Evolutionary conservation across 495 filamentous ascomycete genomes (phyloP), one percentile per base, ranked within the genome.

Genomic region (Aspergillus incahuasiensis): DNA sequence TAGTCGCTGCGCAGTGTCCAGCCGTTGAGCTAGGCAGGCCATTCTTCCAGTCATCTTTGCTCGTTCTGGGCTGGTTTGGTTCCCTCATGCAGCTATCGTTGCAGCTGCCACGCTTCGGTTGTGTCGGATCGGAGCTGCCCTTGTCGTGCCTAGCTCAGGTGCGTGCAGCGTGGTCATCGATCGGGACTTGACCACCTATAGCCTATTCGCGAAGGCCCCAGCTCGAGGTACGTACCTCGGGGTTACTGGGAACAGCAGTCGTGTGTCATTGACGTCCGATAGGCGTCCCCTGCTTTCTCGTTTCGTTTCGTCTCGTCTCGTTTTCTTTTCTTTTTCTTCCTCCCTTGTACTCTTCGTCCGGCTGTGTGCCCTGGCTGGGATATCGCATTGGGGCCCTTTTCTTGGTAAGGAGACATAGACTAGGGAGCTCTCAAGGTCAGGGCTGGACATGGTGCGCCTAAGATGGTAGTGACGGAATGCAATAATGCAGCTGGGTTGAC

Each of bases 371-470:
- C 22, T 45, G 20, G 24, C 4, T 0, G 32, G 16, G 6, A 43
- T 43, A 42, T 32, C 25, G 16, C 21, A 24, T 39, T 19, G 32
- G 32, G 12, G 32, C 13, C 32, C 6, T 15, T 35, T 9, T 35
- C 32, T 28, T 35, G 32, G 2, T 3, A 7, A 6, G 32, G 32
- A n/a, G n/a, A n/a, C n/a, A n/a, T n/a, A n/a, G n/a, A n/a, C n/a
- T 35, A 35, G 9, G 32, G 6, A 15, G 15, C 49, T 52, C 19
- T 18, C 32, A 22, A 35, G 8, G 13, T 35, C 32, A 35, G 32
- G 39, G 49, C 39, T 52, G 49, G 39, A 43, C 19, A n/a, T 16
- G 49, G 49, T 43, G 38, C 38, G 49, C 49, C 49, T 52, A 39
- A 52, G 38, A 30, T 34, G 18, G 13, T 30, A 12, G n/a, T 20